A percentile compares a stretch with the other conserved stretches of the same genome.
These are phyloP conservation scores for Pyrus hybrid DNA, from an alignment of 331 rosid genomes.

Conservation along the genomic window DNA sequence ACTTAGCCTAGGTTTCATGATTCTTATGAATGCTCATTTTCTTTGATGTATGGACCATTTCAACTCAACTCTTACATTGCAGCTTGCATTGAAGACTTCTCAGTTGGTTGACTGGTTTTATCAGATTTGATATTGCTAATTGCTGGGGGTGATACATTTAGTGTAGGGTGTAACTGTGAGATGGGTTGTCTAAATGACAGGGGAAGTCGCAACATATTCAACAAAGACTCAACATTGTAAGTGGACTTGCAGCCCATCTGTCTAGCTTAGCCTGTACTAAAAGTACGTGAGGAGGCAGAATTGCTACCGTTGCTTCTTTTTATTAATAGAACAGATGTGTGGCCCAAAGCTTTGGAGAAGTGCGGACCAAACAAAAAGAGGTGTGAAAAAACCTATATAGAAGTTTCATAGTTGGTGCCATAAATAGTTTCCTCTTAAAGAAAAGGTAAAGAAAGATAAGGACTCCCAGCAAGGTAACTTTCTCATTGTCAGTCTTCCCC, in stretches of 20 bases:
- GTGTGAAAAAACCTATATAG: too few relatives aligned
- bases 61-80: too few relatives aligned
- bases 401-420: too few relatives aligned
- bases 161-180: slow-evolving; percentile 7
- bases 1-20: neutral
- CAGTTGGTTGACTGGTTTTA: too few relatives aligned
- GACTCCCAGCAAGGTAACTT: too few relatives aligned
- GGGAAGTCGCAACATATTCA: slow-evolving; percentile 34
- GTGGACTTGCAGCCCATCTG: slow-evolving; percentile 48
- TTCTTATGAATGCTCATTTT: neutral
- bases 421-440: too few relatives aligned
- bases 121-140: neutral
- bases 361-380: slow-evolving; percentile 23
- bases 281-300: slow-evolving; percentile 42
- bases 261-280: slow-evolving; percentile 50
- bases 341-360: slow-evolving; percentile 55
- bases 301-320: slow-evolving; percentile 32
- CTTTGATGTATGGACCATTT: neutral
- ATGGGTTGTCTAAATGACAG: slow-evolving; percentile 24
- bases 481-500: too few relatives aligned
- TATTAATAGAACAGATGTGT: slow-evolving; percentile 36
- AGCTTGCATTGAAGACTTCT: too few relatives aligned
- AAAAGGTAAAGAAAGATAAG: too few relatives aligned
- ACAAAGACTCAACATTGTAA: neutral
- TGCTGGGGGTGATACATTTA: too few relatives aligned